Base-by-base conservation (phyloP, 176 grass and related monocot genomes). In the Pharus latifolius region DNA sequence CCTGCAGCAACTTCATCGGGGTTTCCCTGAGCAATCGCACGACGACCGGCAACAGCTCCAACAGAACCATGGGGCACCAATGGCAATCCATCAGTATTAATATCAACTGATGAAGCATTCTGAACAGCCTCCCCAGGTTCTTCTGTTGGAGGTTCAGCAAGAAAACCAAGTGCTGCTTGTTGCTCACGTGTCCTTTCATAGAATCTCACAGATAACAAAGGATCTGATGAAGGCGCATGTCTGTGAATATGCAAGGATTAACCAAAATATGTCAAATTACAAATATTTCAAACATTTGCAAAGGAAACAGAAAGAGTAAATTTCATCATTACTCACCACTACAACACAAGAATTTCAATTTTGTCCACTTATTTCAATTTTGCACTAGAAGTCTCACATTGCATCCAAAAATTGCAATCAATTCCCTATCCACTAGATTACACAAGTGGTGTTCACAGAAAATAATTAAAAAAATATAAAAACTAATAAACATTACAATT, bases 1-100 rank as follows among this genome's bases (percentile, higher is more conserved):
- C 87, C 79, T 12, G 87, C 84, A 25, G 87, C 90, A 78, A 98
- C 76, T 80, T 98, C 90, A 40, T 98, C 89, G 42, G 89, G 48
- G 45, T 90, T 98, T 49, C 94, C 87, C 78, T 93, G 86, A 80
- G 81, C 81, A 80, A 98, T 93, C 67, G 89, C 94, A 53, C 89
- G 86, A 14, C 90, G 86, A 32, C 81, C 94, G 61, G 87, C 89
- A 74, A 88, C 37, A 55, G 90, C 90, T 85, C 94, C 94, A 89
- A 98, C 84, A 11, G 83, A 85, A 24, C 90, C 94, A 72, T 98
- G 94, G 6, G 94, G 78, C 34, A 57, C 67, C 19, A 13, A 44
- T 44, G 82, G 67, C 17, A 8, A 63, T 49, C 55, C 82, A 67
- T 17, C 69, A 53, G 63, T 71, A 72, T 78, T 78, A 10, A 63